Evolutionary conservation across 306 rosid species (phyloP), one percentile per base, ranked within the genome.

Genomic region (Phaseolus lunatus): DNA sequence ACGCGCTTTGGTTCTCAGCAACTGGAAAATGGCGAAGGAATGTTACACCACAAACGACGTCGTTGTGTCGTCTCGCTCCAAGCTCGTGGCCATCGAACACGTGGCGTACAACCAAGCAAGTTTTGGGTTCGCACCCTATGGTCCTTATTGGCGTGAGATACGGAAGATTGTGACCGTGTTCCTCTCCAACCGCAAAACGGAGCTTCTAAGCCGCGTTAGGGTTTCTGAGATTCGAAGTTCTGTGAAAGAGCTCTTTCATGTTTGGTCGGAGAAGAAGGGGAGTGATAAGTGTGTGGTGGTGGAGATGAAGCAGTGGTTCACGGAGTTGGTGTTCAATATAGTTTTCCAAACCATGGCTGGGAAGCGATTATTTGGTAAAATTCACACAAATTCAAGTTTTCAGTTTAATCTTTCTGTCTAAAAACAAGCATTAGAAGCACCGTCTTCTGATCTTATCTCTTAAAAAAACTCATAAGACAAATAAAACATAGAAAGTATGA

Each of bases 111-210:
- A 78, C 24, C 27, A 27, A 26, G 83, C 83, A 41, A 44, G 62
- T 5, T 62, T 85, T 33, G 81, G 75, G 0, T 41, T 77, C 12
- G 74, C 83, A 5, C 83, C 88, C 6, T 73, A 85, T 35, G 85
- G 88, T 26, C 11, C 83, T 1, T 85, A 59, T n/a, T 85, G 88
- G 88, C 85, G 81, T 11, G 45, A 85, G n/a, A 6, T 73, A 44
- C 83, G 85, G 1, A 81, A 81, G 37, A 78, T 85, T 11, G 53
- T 27, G 8, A 61, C 62, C 3, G 0, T 37, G 43, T 67, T 85
- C 1, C 78, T 85, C 11, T 78, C 83, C 0, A 67, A 37, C 44
- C 83, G 52, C 18, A 22, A 59, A 19, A 26, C 75, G 2, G 78
- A 85, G 47, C 83, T 48, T 7, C 61, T 85, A 11, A 62, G 73